Evolutionary conservation across 2,329 filamentous ascomycete genomes (phyloP).

Genomic region (Colletotrichum liriopes): DNA sequence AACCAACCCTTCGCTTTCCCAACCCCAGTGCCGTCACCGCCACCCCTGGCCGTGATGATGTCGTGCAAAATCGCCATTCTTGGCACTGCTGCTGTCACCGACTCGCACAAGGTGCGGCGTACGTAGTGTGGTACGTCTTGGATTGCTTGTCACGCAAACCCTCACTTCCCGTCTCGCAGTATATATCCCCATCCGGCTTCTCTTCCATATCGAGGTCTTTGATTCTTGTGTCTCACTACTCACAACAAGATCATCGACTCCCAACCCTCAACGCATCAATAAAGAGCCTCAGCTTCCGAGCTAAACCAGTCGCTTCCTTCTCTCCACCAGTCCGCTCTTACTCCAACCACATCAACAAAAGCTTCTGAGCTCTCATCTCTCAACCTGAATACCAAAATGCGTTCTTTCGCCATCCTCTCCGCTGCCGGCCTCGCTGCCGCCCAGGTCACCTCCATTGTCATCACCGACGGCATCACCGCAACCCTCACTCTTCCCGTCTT

Average conservation of each 20-base stretch:
- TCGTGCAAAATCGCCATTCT: conserved; percentile 43
- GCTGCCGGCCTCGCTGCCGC: conserved; percentile 44
- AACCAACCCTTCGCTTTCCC: conserved; percentile 30
- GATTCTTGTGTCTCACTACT: conserved; percentile 17
- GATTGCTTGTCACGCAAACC: conserved; percentile 25
- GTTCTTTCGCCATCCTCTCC: conserved; percentile 45
- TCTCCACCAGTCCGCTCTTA: not conserved
- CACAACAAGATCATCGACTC: conserved; percentile 3
- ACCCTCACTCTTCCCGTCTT: conserved; percentile 45
- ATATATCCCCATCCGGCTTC: conserved; percentile 30
- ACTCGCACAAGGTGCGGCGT: conserved; percentile 32
- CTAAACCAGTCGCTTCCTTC: conserved; percentile 29
- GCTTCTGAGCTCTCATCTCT: not conserved
- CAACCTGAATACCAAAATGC: conserved; percentile 44
- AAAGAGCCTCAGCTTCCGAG: conserved; percentile 24
- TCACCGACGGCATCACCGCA: conserved; percentile 45
- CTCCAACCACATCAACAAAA: not conserved
- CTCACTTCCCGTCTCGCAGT: conserved; percentile 9
- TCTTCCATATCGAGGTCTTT: not conserved
- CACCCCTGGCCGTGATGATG: conserved; percentile 38
- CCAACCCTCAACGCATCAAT: not conserved
- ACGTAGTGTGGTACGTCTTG: conserved; percentile 30
- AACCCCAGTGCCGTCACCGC: conserved; percentile 20
- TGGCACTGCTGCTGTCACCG: conserved; percentile 40
- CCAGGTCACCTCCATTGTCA: conserved; percentile 43